Base-by-base conservation (phyloP, 2,329 filamentous ascomycete species). In the Trichophyton rubrum region DNA sequence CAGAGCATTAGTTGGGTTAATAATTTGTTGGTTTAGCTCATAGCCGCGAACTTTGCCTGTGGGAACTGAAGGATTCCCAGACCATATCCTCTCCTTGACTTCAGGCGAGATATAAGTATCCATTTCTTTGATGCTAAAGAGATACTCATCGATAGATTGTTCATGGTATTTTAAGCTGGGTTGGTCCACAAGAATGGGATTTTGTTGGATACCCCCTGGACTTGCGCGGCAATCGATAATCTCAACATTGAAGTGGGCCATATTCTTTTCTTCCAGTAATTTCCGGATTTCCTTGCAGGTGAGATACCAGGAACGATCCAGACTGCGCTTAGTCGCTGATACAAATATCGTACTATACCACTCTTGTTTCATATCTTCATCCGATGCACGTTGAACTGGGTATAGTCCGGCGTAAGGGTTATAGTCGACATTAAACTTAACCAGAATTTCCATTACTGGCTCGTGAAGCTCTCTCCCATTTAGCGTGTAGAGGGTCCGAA, bases 221-320 rank as follows among this genome's bases (percentile, higher is more conserved):
- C 27, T 27, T 4, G 53, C 53, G 2, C 53, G 53, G 11, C 6
- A 2, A 33, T 58, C 56, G 8, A 58, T 58, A 9, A 58, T 58
- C 33, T 58, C 56, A 20, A 58, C 17, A 20, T 41, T 58, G 3
- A 40, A 45, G 3, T 17, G 22, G 51, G 51, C 3, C 30, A 56
- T 15, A 13, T 33, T 30, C 56, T 58, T 24, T 15, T 3, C 15
- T n/a, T 6, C 8, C 4, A 58, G 20, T 3, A 58, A 7, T 11
- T 9, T 13, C 24, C 27, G 33, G 8, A 49, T 60, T 35, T 60
- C 47, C n/a, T 57, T 43, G 30, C 56, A 58, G 2, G 62, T 57
- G 3, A 33, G 2, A 11, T 27, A 55, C 49, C 49, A 55, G 3
- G 24, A 8, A 55, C n/a, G 13, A 17, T 55, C 30, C 3, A 55